Percentiles rank a stretch among this genome's conserved stretches.
These are phyloP conservation scores for Corniculantispora saksenae DNA, from an alignment of 2,329 filamentous ascomycete species.

Conservation along the genomic window DNA sequence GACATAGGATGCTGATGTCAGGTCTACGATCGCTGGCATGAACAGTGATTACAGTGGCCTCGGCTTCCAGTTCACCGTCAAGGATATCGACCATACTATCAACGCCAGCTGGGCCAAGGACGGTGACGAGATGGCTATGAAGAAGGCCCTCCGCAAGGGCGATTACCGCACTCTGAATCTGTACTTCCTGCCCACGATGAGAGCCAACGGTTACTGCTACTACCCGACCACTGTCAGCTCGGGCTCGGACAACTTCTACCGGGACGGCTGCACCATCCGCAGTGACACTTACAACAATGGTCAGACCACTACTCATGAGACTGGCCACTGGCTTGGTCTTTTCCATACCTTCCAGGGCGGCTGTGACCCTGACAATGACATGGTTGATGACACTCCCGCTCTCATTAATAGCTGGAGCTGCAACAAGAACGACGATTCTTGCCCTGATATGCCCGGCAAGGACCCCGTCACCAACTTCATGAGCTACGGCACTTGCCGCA, in stretches of 20 bases:
- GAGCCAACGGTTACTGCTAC: slow-evolving; percentile 44
- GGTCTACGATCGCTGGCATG: not conserved
- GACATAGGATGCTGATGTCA: not conserved
- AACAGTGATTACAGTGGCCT: not conserved
- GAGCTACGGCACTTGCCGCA: slow-evolving; percentile 20
- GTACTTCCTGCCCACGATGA: slow-evolving; percentile 29
- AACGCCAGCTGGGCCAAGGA: slow-evolving; percentile 49
- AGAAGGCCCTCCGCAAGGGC: slow-evolving; percentile 46
- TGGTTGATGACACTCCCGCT: slow-evolving; percentile 29
- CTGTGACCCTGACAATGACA: slow-evolving; percentile 26
- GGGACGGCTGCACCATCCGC: slow-evolving; percentile 43
- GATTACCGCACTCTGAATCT: slow-evolving; percentile 42
- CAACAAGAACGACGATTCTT: slow-evolving; percentile 9
- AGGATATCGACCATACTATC: slow-evolving; percentile 45
- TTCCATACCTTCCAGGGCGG: slow-evolving; percentile 42
- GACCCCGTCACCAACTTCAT: slow-evolving; percentile 23
- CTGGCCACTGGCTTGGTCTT: slow-evolving; percentile 45
- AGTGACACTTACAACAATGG: slow-evolving; percentile 34
- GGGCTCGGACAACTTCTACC: slow-evolving; percentile 30
- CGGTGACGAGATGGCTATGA: slow-evolving; percentile 44
- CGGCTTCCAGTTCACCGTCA: slow-evolving; percentile 40
- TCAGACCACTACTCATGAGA: slow-evolving; percentile 35
- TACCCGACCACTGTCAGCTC: slow-evolving; percentile 37
- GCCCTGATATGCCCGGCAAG: slow-evolving; percentile 15
- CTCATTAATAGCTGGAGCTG: slow-evolving; percentile 22